Evolutionary conservation across 306 rosid genomes (phyloP).

Genomic region (Vigna hirtella): DNA sequence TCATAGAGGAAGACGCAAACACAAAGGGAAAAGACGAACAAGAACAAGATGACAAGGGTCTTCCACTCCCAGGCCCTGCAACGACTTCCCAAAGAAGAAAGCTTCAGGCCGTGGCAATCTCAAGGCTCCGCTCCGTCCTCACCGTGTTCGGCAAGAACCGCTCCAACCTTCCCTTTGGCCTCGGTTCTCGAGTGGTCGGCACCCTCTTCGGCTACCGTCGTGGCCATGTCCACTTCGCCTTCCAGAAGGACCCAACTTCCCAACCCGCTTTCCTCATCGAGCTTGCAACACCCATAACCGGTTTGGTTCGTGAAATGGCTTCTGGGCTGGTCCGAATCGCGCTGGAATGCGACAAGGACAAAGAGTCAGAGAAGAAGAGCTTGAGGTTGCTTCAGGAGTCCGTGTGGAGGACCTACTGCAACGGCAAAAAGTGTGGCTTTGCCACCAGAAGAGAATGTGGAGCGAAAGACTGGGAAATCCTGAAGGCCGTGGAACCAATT

Average conservation of each 20-base stretch:
- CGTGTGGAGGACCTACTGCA: conserved; percentile 90
- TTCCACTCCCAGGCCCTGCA: conserved; percentile 28
- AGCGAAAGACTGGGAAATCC: conserved; percentile 78
- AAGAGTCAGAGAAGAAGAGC: conserved; percentile 52
- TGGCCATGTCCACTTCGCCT: conserved; percentile 91
- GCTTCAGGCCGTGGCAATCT: conserved; percentile 74
- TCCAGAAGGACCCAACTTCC: conserved; percentile 80
- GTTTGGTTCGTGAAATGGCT: conserved; percentile 96
- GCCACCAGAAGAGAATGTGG: conserved; percentile 91
- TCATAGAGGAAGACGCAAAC: conserved; percentile 44
- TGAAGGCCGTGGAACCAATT: conserved; percentile 89
- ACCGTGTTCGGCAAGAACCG: conserved; percentile 75
- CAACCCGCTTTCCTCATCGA: conserved; percentile 88
- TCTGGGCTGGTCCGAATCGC: conserved; percentile 97
- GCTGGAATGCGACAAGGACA: conserved; percentile 81
- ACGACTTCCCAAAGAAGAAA: conserved; percentile 54
- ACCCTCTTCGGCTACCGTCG: conserved; percentile 92
- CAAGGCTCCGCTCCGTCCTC: conserved; percentile 81
- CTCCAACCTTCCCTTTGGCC: conserved; percentile 60
- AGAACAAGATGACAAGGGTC: conserved; percentile 19
- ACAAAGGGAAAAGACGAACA: neutral
- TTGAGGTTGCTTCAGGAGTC: conserved; percentile 79
- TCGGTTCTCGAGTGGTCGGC: conserved; percentile 81
- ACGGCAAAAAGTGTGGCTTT: conserved; percentile 93
- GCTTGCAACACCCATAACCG: conserved; percentile 91